Conservation (phyloP, 1,284 basidiomycete genomes). For the Irpex sp. region DNA sequence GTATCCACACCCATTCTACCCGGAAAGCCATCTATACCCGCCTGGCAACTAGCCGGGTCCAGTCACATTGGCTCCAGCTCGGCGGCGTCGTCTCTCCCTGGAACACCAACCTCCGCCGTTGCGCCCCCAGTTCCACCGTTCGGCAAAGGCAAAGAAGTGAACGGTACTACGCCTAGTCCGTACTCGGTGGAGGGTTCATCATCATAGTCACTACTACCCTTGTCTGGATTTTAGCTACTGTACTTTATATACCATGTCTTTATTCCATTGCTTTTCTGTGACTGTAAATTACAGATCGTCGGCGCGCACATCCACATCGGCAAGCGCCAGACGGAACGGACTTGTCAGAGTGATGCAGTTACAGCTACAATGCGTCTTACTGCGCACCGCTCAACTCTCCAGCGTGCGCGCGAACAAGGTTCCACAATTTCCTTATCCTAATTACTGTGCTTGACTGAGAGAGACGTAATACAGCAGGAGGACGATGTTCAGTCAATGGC, state of each 20-base stretch:
- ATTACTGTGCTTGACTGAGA: neutral
- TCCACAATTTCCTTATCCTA: neutral
- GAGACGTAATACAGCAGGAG: neutral
- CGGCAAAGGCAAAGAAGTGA: constrained; percentile 31
- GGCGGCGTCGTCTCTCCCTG: constrained; percentile 14
- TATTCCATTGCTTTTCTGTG: too few relatives aligned
- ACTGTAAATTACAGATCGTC: too few relatives aligned
- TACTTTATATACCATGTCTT: too few relatives aligned
- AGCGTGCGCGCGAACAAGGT: neutral
- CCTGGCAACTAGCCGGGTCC: constrained; percentile 74
- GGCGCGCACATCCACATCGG: too few relatives aligned
- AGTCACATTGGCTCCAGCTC: constrained; percentile 19
- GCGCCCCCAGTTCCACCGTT: constrained; percentile 15
- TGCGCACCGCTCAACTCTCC: neutral
- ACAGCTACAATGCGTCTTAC: neutral
- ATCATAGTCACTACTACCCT: neutral
- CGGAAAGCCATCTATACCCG: constrained; percentile 77
- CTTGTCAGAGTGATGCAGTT: neutral
- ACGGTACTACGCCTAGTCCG: constrained; percentile 1
- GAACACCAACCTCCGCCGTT: constrained; percentile 12
- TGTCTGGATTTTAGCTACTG: too few relatives aligned
- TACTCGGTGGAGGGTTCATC: neutral
- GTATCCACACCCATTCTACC: constrained; percentile 45
- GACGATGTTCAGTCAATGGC: constrained; percentile 24
- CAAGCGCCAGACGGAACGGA: neutral